A percentile compares a stretch with the other conserved stretches of the same genome.
Evolutionary conservation across 2,329 filamentous ascomycete species (phyloP).

Genomic region (Diplodia seriata): DNA sequence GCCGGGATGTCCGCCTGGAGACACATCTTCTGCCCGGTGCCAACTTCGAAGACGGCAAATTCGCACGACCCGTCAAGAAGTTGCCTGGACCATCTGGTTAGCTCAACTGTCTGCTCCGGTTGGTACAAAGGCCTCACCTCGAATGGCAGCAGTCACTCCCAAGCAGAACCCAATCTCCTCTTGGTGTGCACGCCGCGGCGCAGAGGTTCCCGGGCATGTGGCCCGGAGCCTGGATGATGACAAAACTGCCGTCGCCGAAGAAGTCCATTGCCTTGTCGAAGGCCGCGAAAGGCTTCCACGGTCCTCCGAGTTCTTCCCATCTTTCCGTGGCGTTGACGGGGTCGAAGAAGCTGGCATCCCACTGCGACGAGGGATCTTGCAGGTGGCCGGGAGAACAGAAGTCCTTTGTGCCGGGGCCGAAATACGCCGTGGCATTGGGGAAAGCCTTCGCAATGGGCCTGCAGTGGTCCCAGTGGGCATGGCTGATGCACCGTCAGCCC

Average conservation of each 20-base stretch:
- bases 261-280: slow-evolving; percentile 48
- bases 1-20: slow-evolving; percentile 41
- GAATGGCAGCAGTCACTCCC: slow-evolving; percentile 47
- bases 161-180: slow-evolving; percentile 44
- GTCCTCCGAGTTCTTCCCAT: slow-evolving; percentile 41
- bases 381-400: slow-evolving; percentile 44
- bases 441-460: slow-evolving; percentile 42
- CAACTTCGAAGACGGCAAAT: slow-evolving; percentile 41
- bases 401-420: slow-evolving; percentile 42
- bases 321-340: slow-evolving; percentile 41
- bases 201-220: slow-evolving; percentile 51
- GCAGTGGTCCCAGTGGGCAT: slow-evolving; percentile 46
- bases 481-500: slow-evolving; percentile 34
- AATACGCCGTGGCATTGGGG: slow-evolving; percentile 42
- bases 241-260: slow-evolving; percentile 51
- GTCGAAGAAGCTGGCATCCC: slow-evolving; percentile 47
- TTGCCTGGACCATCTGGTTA: slow-evolving; percentile 34
- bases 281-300: slow-evolving; percentile 45
- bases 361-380: slow-evolving; percentile 39
- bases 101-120: neutral
- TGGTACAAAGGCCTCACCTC: slow-evolving; percentile 34
- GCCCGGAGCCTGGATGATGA: slow-evolving; percentile 48
- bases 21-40: slow-evolving; percentile 38
- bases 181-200: slow-evolving; percentile 39
- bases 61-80: slow-evolving; percentile 41